Conservation (phyloP, 1,139 yeast genomes). For the Yamadazyma blattariae region DNA sequence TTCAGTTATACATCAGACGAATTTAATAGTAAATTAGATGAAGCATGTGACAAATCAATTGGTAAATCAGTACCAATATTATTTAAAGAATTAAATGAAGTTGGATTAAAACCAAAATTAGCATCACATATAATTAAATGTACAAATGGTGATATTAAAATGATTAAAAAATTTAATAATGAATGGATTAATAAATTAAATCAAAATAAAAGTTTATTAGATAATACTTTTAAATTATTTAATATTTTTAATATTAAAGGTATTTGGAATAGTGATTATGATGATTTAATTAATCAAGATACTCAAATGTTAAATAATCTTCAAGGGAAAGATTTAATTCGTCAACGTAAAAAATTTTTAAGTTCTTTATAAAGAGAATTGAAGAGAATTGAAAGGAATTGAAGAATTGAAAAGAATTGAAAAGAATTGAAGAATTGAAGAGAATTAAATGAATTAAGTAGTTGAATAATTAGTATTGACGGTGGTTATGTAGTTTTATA, state of each 20-base stretch:
- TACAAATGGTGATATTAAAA: constrained; percentile 20
- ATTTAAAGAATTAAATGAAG: constrained; percentile 15
- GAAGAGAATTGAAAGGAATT: not conserved
- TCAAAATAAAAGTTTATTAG: constrained; percentile 5
- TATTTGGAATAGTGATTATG: constrained; percentile 27
- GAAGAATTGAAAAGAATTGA: too few relatives aligned
- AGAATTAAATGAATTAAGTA: too few relatives aligned
- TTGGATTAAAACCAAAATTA: constrained; percentile 25
- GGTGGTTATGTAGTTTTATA: too few relatives aligned
- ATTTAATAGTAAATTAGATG: not conserved
- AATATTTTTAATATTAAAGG: constrained; percentile 18
- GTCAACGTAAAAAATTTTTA: constrained; percentile 22
- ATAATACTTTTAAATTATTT: constrained; percentile 7
- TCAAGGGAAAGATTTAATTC: constrained; percentile 20
- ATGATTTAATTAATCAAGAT: constrained; percentile 18
- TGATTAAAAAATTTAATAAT: constrained; percentile 12
- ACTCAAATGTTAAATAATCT: constrained; percentile 15
- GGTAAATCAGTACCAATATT: constrained; percentile 10
- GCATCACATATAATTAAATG: constrained; percentile 28
- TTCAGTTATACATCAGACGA: not conserved
- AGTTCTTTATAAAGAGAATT: constrained; percentile 1
- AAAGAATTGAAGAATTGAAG: too few relatives aligned
- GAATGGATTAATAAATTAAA: constrained; percentile 6
- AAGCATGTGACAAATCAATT: not conserved
- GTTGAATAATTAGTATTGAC: too few relatives aligned